phyloP scores from a whole-genome alignment of 1,284 basidiomycete species.

The Heterobasidion irregulare region DNA sequence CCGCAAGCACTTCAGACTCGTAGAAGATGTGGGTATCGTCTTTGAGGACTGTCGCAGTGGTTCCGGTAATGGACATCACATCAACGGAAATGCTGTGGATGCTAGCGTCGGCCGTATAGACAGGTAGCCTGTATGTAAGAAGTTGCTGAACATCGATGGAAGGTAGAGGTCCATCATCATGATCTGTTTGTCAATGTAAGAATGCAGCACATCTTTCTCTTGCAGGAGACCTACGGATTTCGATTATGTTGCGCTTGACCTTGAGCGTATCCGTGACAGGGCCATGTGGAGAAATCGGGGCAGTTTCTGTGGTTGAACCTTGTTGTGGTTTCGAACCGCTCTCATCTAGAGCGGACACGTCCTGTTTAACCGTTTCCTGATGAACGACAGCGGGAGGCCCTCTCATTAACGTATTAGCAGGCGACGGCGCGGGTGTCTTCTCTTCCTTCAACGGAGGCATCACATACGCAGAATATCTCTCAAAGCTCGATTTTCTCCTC shows the following conservation, averaged over 20 bases:
- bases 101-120: conserved; percentile 27
- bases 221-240: conserved; percentile 7
- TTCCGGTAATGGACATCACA: conserved; percentile 48
- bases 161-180: conserved; percentile 38
- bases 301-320: neutral
- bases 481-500: conserved; percentile 57
- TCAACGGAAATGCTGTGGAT: conserved; percentile 62
- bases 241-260: conserved; percentile 1
- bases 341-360: conserved; percentile 1
- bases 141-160: conserved; percentile 39
- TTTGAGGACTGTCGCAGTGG: conserved; percentile 33
- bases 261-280: neutral
- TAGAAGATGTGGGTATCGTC: conserved; percentile 51
- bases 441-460: conserved; percentile 64
- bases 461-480: conserved; percentile 51
- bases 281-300: neutral
- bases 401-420: conserved; percentile 42
- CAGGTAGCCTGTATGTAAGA: conserved; percentile 20
- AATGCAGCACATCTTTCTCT: neutral
- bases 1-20: conserved; percentile 57
- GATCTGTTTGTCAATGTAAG: conserved; percentile 20
- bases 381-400: conserved; percentile 12
- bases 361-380: neutral
- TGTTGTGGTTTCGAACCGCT: neutral
- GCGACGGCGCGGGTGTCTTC: conserved; percentile 49